These are phyloP conservation scores for Phytophthora cajani DNA, from an alignment of 352 stramenopile species.

Conservation along the genomic window DNA sequence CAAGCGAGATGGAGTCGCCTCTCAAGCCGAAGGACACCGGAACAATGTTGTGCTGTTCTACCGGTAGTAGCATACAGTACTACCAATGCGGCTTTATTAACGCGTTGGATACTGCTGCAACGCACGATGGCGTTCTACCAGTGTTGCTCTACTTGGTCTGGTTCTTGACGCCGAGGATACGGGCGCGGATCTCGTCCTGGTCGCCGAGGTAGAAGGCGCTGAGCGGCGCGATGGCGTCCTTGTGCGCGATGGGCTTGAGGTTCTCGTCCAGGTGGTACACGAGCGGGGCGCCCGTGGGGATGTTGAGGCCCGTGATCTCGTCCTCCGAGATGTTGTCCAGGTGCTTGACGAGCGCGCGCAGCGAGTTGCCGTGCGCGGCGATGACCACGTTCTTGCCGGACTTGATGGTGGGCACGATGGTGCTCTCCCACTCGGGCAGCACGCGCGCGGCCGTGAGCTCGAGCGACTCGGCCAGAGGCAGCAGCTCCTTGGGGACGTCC, in stretches of 20 bases:
- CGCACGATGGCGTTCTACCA: conserved; percentile 1
- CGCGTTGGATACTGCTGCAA: conserved; percentile 1
- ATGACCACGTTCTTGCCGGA: conserved; percentile 96
- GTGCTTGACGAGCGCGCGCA: conserved; percentile 94
- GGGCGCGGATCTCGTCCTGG: conserved; percentile 49
- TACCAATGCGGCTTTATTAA: conserved; percentile 18
- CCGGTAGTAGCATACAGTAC: conserved; percentile 1
- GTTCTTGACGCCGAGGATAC: conserved; percentile 97
- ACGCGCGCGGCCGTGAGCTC: conserved; percentile 94
- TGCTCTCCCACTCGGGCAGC: conserved; percentile 91
- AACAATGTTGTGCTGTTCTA: not conserved
- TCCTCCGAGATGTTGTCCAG: conserved; percentile 93
- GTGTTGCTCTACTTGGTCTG: conserved; percentile 92
- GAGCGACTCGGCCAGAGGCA: conserved; percentile 94
- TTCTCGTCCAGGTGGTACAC: conserved; percentile 91
- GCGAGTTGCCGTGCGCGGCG: conserved; percentile 95
- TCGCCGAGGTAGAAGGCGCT: conserved; percentile 84
- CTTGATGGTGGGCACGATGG: conserved; percentile 92
- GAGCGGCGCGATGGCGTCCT: conserved; percentile 87
- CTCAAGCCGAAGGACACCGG: not conserved
- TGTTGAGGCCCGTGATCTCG: conserved; percentile 95
- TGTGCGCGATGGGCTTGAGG: conserved; percentile 83
- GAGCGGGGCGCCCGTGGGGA: conserved; percentile 92
- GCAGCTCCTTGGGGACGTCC: conserved; percentile 81
- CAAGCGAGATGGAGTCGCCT: not conserved